These are phyloP conservation scores for Alternaria sp. DNA, from an alignment of 2,329 filamentous ascomycete species.

Conservation along the genomic window DNA sequence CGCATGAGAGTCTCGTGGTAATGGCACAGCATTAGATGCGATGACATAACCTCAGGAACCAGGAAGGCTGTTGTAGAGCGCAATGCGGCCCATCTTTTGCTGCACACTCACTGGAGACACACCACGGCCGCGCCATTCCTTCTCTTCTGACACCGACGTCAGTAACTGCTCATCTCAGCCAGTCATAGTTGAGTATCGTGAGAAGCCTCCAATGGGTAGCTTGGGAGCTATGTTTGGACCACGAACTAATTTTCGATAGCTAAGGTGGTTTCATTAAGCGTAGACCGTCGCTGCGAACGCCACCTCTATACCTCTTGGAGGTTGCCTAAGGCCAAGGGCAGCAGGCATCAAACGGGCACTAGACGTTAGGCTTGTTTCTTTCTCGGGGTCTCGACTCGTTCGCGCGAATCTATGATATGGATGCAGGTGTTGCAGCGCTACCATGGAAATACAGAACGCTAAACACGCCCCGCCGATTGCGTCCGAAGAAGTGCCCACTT, in stretches of 20 bases:
- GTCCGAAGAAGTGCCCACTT: background rate
- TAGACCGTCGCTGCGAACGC: background rate
- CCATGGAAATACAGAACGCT: background rate
- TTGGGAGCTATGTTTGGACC: background rate
- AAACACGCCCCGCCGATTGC: background rate
- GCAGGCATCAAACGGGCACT: background rate
- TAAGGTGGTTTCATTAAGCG: background rate
- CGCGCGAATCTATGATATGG: background rate
- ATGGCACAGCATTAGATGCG: background rate
- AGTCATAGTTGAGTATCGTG: background rate
- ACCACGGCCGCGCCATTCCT: background rate
- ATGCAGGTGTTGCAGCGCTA: background rate
- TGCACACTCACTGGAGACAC: background rate
- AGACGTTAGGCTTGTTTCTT: background rate
- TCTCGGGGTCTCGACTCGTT: background rate
- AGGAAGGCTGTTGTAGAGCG: background rate
- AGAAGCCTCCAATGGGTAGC: background rate
- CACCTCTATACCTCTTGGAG: background rate
- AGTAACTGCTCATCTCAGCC: background rate
- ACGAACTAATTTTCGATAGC: slow-evolving; percentile 2
- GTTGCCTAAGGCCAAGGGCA: background rate
- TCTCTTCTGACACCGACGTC: background rate
- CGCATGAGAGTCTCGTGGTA: background rate
- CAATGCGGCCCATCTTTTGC: background rate
- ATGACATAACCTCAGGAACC: background rate